These are phyloP conservation scores for Collybia sp. DNA, from an alignment of 768 basidiomycete genomes.

Conservation along the genomic window DNA sequence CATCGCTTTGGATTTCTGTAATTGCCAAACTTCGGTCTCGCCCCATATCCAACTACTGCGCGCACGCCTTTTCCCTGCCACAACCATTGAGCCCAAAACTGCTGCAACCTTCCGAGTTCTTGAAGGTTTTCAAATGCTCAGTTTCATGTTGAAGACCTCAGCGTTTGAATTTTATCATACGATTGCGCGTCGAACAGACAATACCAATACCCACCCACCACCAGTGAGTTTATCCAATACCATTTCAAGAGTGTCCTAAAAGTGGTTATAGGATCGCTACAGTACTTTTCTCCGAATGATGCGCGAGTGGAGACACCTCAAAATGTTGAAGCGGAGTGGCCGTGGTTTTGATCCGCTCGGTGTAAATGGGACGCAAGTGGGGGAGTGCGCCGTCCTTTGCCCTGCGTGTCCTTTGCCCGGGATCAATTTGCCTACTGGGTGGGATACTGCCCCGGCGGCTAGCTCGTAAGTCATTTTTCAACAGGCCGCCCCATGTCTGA, in stretches of 20 bases:
- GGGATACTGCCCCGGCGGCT: too few relatives aligned
- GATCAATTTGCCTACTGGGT: too few relatives aligned
- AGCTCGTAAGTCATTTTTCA: too few relatives aligned
- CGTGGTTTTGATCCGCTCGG: background rate
- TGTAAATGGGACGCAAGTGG: too few relatives aligned
- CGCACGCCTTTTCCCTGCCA: constrained; percentile 23
- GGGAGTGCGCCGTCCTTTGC: too few relatives aligned
- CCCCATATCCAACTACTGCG: constrained; percentile 25
- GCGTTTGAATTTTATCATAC: constrained; percentile 6
- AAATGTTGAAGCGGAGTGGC: background rate
- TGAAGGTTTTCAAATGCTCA: constrained; percentile 23
- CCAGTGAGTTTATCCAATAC: constrained; percentile 8
- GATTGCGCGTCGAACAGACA: constrained; percentile 21
- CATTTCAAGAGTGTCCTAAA: background rate
- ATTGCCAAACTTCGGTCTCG: constrained; percentile 11
- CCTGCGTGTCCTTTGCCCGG: too few relatives aligned
- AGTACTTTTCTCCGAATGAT: background rate
- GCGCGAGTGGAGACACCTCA: background rate
- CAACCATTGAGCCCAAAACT: constrained; percentile 16
- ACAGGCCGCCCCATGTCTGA: too few relatives aligned
- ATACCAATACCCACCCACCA: constrained; percentile 14
- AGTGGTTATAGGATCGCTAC: background rate
- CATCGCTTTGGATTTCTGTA: constrained; percentile 23
- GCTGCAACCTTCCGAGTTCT: constrained; percentile 24
- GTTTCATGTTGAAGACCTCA: constrained; percentile 25